Evolutionary conservation across 495 filamentous ascomycete genomes (phyloP), one percentile per base, ranked within the genome.

Genomic region (Aspergillus nidulans): DNA sequence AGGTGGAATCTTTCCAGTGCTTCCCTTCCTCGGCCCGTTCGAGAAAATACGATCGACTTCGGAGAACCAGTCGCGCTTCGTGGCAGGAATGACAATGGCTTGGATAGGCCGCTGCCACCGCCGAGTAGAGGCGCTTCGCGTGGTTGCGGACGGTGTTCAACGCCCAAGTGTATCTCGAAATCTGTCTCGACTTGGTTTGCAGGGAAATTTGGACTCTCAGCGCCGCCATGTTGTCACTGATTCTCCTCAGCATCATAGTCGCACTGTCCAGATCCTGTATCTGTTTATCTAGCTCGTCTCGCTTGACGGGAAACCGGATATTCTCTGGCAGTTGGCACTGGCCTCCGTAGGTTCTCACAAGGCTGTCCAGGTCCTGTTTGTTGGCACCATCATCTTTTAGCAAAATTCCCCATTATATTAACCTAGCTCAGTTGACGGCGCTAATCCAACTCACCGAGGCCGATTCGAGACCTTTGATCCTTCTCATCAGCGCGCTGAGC

Each of bases 251-350:
- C 13, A 13, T 36, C 25, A 25, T 40, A 3, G 47, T 56, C 4
- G 52, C 20, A 1, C 32, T 20, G 1, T 56, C 23, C 3, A 60
- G 41, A 6, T 56, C 41, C 8, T 39, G 4, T 18, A 56, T 56
- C 2, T 40, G 34, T 1, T 38, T 16, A 13, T 52, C 53, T n/a
- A 60, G 58, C 7, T 38, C 46, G 1, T 53, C 53, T 15, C 26
- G 56, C 15, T 42, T 28, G 4, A 60, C 15, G 4, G 36, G 23
- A 47, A 60, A 56, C 13, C 18, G 36, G 9, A 60, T 39, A 16
- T 42, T 55, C 36, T 53, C 39, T n/a, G 47, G 51, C 3, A 72
- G 44, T 10, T 63, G 69, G 5, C 69, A 49, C 18, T 26, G 10
- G 16, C 49, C 49, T n/a, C 44, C 34, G 38, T 52, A 26, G 7